These are phyloP conservation scores for Eucalyptus erythrocorys DNA, from an alignment of 345 rosid species.

Conservation along the genomic window DNA sequence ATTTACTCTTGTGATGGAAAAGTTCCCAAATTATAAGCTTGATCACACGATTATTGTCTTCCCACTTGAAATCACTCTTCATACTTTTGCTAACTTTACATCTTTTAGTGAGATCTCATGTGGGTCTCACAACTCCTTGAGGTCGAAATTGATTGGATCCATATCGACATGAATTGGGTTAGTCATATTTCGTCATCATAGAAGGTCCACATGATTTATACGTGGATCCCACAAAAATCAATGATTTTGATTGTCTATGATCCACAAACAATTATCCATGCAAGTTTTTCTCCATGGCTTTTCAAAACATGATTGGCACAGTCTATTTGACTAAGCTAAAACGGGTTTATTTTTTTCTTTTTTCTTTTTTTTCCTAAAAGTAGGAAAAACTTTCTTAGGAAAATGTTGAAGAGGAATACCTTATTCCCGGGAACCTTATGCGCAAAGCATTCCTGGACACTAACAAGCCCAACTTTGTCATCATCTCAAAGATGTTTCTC, in stretches of 20 bases:
- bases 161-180: neutral
- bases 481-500: constrained; percentile 11
- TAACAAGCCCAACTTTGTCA: neutral
- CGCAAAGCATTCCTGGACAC: neutral
- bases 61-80: neutral
- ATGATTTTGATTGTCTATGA: neutral
- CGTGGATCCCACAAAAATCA: neutral
- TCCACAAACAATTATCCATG: neutral
- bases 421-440: constrained; percentile 3
- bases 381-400: neutral
- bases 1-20: neutral
- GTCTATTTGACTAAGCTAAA: neutral
- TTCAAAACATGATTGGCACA: neutral
- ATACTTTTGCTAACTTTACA: neutral
- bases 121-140: neutral
- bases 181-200: neutral
- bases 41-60: neutral
- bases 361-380: neutral
- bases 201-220: neutral
- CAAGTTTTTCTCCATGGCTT: neutral
- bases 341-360: neutral
- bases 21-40: neutral
- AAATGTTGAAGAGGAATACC: neutral
- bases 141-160: neutral
- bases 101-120: neutral